Conservation (phyloP, 441 rosid species). For the Populus trichocarpa region DNA sequence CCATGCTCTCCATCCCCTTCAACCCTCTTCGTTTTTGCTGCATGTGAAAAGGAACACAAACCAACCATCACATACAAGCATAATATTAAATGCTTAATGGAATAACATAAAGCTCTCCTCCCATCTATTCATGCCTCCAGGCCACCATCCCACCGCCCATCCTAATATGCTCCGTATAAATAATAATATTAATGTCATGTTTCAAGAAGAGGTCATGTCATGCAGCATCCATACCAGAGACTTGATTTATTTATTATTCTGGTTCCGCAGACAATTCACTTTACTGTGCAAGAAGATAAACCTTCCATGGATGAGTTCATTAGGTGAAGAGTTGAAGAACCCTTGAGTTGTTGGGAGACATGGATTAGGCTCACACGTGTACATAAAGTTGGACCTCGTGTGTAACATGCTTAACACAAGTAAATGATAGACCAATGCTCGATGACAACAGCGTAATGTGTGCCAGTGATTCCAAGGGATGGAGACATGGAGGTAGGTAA, state of each 20-base stretch:
- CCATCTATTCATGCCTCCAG: background rate
- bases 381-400: background rate
- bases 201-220: background rate
- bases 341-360: background rate
- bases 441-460: background rate
- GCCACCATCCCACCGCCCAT: background rate
- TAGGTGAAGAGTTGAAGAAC: background rate
- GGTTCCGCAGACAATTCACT: background rate
- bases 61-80: background rate
- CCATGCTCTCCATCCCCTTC: slow-evolving; percentile 69
- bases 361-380: background rate
- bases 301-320: background rate
- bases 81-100: background rate
- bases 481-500: background rate
- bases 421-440: background rate
- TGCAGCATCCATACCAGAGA: background rate
- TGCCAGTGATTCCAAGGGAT: background rate
- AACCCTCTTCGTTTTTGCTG: slow-evolving; percentile 66
- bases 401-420: background rate
- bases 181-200: background rate
- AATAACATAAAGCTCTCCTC: background rate
- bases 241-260: background rate
- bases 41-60: slow-evolving; percentile 7
- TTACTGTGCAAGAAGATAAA: background rate
- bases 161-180: background rate